phyloP scores from a whole-genome alignment of 805 yeast genomes.

The Metschnikowia dekortorum region DNA sequence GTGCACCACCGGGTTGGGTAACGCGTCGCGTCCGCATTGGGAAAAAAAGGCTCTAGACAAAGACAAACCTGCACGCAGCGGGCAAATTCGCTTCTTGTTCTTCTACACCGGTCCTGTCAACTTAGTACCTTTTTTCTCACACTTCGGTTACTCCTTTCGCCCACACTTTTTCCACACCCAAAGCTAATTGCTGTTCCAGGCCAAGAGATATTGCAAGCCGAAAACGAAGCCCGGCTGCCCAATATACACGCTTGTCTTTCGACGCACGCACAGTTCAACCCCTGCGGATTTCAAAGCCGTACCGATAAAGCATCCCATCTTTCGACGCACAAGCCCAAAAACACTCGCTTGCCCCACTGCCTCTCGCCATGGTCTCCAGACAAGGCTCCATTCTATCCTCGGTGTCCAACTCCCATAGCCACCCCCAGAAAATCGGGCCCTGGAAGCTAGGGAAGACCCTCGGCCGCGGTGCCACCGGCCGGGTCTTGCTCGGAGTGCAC shows the following conservation, averaged over 20 bases:
- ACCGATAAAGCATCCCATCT: background rate
- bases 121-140: constrained; percentile 4
- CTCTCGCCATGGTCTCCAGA: constrained; percentile 35
- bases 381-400: constrained; percentile 60
- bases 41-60: background rate
- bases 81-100: background rate
- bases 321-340: background rate
- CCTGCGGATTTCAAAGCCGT: background rate
- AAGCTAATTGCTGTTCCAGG: background rate
- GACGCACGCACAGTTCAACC: background rate
- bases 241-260: background rate
- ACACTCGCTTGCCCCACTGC: background rate
- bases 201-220: background rate
- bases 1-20: background rate
- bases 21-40: constrained; percentile 6
- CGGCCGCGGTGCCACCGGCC: constrained; percentile 80
- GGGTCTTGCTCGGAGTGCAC: constrained; percentile 73
- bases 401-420: constrained; percentile 41
- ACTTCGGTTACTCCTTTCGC: background rate
- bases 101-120: constrained; percentile 5
- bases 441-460: constrained; percentile 77
- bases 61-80: background rate
- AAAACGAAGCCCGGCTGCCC: background rate
- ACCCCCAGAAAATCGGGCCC: constrained; percentile 63
- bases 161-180: constrained; percentile 1